Conservation (phyloP, 2,329 filamentous ascomycete genomes). For the Tolypocladium guangdongense region DNA sequence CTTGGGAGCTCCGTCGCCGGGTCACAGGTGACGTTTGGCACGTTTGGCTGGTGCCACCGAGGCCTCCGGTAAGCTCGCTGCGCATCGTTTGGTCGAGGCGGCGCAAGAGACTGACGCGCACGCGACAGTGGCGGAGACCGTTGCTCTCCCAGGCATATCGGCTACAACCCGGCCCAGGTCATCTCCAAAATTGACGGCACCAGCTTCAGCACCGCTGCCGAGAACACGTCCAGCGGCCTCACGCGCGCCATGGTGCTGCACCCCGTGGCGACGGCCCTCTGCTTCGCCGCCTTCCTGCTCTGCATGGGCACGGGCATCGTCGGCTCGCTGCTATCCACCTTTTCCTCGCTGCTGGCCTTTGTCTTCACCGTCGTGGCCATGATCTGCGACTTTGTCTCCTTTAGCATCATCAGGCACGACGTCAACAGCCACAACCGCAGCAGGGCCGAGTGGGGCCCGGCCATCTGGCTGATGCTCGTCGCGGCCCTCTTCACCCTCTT, state of each 20-base stretch:
- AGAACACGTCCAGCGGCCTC: constrained; percentile 34
- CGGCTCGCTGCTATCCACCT: constrained; percentile 39
- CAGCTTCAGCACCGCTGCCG: constrained; percentile 29
- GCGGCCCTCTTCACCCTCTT: constrained; percentile 44
- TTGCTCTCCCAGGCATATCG: constrained; percentile 38
- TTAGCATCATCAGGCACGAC: constrained; percentile 40
- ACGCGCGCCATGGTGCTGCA: constrained; percentile 52
- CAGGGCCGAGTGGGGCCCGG: constrained; percentile 39
- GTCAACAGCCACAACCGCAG: constrained; percentile 38
- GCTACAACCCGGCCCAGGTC: constrained; percentile 42
- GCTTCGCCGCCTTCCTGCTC: constrained; percentile 48
- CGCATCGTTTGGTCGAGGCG: background rate
- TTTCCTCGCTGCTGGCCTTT: constrained; percentile 40
- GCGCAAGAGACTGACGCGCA: constrained; percentile 1
- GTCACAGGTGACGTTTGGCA: constrained; percentile 41
- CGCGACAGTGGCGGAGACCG: constrained; percentile 23
- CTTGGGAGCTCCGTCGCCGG: constrained; percentile 25
- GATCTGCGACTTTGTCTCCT: constrained; percentile 46
- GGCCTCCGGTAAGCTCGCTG: constrained; percentile 13
- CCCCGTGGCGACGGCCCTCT: constrained; percentile 44
- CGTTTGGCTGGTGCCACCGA: constrained; percentile 46
- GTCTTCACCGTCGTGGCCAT: constrained; percentile 37
- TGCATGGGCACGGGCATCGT: constrained; percentile 39
- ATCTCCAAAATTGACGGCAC: constrained; percentile 26
- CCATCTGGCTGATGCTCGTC: constrained; percentile 48